Conservation (phyloP, 495 filamentous ascomycete species). For the Extremus antarcticus region DNA sequence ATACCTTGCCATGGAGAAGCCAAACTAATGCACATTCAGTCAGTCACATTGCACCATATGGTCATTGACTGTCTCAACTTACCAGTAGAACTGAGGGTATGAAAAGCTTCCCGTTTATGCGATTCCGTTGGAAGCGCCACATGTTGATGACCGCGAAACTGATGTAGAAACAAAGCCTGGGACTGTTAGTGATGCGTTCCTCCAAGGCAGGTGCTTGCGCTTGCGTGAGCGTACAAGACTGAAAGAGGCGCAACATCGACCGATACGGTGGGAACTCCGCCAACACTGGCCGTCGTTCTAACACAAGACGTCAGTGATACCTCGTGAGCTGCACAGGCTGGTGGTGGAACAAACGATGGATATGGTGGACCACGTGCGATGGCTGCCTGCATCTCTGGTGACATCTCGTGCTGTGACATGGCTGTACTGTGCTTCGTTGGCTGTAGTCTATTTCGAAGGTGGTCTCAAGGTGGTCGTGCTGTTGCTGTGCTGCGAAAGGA, state of each 20-base stretch:
- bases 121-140: slow-evolving; percentile 53
- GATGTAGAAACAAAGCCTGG: slow-evolving; percentile 47
- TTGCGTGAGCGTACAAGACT: too few species aligned
- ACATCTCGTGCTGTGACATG: neutral
- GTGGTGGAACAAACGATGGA: neutral
- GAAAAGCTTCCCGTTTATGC: slow-evolving; percentile 52
- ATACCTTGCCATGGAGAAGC: slow-evolving; percentile 67
- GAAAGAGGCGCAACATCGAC: slow-evolving; percentile 56
- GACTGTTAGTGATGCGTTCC: too few species aligned
- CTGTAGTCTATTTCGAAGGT: neutral
- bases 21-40: too few species aligned
- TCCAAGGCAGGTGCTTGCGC: too few species aligned
- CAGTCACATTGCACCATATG: too few species aligned
- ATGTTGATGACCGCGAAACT: slow-evolving; percentile 49
- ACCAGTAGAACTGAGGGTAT: slow-evolving; percentile 33
- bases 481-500: neutral
- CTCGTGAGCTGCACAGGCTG: too few species aligned
- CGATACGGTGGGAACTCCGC: slow-evolving; percentile 43
- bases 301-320: neutral
- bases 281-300: slow-evolving; percentile 39
- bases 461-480: neutral
- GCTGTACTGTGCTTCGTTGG: neutral
- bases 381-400: neutral
- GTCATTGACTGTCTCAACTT: too few species aligned
- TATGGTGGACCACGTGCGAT: neutral